phyloP scores from a whole-genome alignment of 2,329 filamentous ascomycete species.

The Akanthomyces lecanii region DNA sequence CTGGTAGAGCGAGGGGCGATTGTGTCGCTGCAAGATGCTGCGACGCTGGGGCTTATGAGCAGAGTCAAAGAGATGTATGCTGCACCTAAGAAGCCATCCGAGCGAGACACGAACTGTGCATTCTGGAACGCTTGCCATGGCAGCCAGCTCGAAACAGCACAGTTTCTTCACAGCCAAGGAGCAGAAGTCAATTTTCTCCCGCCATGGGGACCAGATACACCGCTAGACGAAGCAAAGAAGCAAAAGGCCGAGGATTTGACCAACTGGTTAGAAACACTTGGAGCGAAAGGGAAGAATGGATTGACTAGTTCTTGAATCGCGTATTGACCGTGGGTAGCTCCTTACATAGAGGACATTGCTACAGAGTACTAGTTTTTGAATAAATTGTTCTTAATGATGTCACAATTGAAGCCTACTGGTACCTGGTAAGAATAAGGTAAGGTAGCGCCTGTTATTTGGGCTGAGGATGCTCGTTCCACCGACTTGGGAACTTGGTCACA shows the following conservation, averaged over 20 bases:
- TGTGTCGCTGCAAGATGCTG: constrained; percentile 18
- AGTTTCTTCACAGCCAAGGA: constrained; percentile 16
- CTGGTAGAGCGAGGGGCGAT: constrained; percentile 19
- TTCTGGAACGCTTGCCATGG: constrained; percentile 22
- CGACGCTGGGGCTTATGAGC: constrained; percentile 19
- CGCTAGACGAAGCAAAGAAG: constrained; percentile 15
- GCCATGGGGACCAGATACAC: constrained; percentile 51
- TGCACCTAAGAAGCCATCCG: neutral
- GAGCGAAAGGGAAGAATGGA: neutral
- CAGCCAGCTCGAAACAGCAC: constrained; percentile 17
- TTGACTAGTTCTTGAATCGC: neutral
- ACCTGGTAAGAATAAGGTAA: too few species aligned
- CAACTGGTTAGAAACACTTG: constrained; percentile 13
- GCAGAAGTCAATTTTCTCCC: constrained; percentile 15
- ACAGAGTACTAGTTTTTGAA: too few species aligned
- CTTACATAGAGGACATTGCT: too few species aligned
- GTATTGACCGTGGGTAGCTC: neutral
- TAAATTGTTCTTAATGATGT: too few species aligned
- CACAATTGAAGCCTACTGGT: too few species aligned
- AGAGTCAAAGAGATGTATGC: constrained; percentile 13
- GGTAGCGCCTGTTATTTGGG: too few species aligned
- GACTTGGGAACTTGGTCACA: too few species aligned
- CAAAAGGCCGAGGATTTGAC: constrained; percentile 14
- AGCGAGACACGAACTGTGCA: constrained; percentile 13
- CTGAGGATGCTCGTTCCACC: too few species aligned